Evolutionary conservation across 1,284 basidiomycete genomes (phyloP).

Genomic region (Pseudozyma flocculosa): DNA sequence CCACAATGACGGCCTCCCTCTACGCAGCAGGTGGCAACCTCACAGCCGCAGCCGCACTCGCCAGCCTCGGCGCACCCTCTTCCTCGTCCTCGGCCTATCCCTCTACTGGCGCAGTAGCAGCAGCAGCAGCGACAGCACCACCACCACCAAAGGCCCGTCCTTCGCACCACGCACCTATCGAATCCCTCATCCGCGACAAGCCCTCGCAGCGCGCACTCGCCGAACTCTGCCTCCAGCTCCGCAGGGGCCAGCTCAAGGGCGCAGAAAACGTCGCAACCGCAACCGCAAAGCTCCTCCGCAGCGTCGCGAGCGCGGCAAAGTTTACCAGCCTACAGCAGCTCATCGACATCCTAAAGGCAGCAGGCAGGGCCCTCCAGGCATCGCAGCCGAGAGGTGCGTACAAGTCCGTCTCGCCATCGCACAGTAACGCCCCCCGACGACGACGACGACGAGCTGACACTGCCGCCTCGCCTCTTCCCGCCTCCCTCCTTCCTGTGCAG

Average conservation of each 20-base stretch:
- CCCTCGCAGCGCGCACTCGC: conserved; percentile 33
- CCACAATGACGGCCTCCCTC: too few species aligned
- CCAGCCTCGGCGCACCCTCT: too few species aligned
- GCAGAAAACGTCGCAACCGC: conserved; percentile 71
- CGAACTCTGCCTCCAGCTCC: conserved; percentile 35
- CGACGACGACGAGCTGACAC: too few species aligned
- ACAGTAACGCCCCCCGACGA: too few species aligned
- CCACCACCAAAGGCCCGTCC: too few species aligned
- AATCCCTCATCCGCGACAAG: conserved; percentile 35
- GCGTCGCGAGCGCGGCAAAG: conserved; percentile 81
- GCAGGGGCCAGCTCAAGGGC: conserved; percentile 32
- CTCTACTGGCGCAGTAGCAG: too few species aligned
- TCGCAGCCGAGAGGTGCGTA: conserved; percentile 85
- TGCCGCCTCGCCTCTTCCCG: neutral
- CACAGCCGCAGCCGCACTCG: too few species aligned
- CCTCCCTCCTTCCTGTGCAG: conserved; percentile 60
- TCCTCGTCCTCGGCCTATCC: too few species aligned
- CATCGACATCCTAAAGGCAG: conserved; percentile 74
- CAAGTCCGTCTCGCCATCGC: neutral
- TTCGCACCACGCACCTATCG: conserved; percentile 7
- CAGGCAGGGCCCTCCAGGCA: conserved; percentile 77
- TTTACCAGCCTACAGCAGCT: conserved; percentile 86
- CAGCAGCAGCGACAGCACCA: too few species aligned
- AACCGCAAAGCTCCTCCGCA: conserved; percentile 80
- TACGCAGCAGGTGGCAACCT: too few species aligned